Percentiles rank a stretch among this genome's conserved stretches.
Evolutionary conservation across 2,329 filamentous ascomycete genomes (phyloP).

Genomic region (Hymenoscyphus scutula): DNA sequence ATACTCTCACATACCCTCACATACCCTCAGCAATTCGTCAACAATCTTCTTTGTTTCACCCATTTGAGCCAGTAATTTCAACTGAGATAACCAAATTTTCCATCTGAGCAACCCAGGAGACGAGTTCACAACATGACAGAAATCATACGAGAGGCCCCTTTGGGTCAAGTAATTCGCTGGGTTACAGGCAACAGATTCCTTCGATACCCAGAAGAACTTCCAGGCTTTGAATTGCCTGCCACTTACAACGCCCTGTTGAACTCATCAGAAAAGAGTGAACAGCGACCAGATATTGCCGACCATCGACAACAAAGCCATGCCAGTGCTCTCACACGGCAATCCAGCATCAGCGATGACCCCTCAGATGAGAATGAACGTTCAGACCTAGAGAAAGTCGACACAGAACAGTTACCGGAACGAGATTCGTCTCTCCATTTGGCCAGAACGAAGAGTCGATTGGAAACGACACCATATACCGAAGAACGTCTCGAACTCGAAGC

Average conservation of each 20-base stretch:
- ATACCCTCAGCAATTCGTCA: not conserved
- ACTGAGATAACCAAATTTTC: too few relatives aligned
- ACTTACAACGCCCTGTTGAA: slow-evolving; percentile 38
- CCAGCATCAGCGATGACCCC: slow-evolving; percentile 14
- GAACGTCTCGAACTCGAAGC: slow-evolving; percentile 42
- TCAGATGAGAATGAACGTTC: slow-evolving; percentile 9
- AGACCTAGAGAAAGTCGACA: slow-evolving; percentile 29
- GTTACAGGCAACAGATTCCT: slow-evolving; percentile 51
- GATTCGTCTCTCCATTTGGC: slow-evolving; percentile 22
- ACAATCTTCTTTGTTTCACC: not conserved
- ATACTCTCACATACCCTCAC: too few relatives aligned
- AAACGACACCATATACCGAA: slow-evolving; percentile 36
- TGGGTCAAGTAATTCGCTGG: slow-evolving; percentile 58
- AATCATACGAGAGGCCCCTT: slow-evolving; percentile 53
- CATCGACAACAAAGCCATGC: not conserved
- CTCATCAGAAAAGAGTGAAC: slow-evolving; percentile 17
- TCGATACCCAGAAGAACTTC: slow-evolving; percentile 58
- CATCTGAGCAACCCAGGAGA: too few relatives aligned
- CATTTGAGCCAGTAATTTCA: too few relatives aligned
- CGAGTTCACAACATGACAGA: slow-evolving; percentile 15
- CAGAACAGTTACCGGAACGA: slow-evolving; percentile 11
- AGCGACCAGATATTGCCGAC: slow-evolving; percentile 9
- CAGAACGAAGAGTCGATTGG: slow-evolving; percentile 27
- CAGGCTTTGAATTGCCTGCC: slow-evolving; percentile 51
- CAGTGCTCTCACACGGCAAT: slow-evolving; percentile 16